Base-by-base conservation (phyloP, 225 moss, liverwort and hornwort genomes). In the Bryum argenteum region DNA sequence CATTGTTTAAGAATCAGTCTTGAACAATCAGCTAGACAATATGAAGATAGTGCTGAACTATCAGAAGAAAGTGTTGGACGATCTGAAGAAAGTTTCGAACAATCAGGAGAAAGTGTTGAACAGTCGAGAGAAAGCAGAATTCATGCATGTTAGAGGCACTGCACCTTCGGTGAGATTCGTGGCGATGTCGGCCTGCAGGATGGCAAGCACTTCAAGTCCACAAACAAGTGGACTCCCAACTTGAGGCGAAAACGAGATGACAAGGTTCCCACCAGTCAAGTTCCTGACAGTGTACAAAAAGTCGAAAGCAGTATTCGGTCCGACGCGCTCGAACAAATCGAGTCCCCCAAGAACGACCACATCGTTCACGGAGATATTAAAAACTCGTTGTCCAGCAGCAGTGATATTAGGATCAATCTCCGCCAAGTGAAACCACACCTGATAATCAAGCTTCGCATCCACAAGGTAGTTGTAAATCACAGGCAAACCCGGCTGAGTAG, bases 351-450 rank as follows among this genome's bases (percentile, higher is more conserved):
- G 72, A 15, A 82, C 77, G 16, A 77, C 61, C 21, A 63, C 37
- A 21, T 73, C 69, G 56, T 94, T 94, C 6, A 94, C 56, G 3
- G 83, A 55, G 44, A 94, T 69, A 37, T 80, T 84, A 69, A 98
- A 89, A n/a, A 98, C 87, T 43, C 97, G 86, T 66, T 87, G 88
- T 58, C 88, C 92, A 24, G 78, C 72, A 9, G 82, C 83, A 17
- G 84, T 88, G 0, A 94, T 66, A 21, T 54, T 84, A 2, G 83
- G 74, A 66, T 88, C 94, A 14, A 98, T 91, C 80, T 98, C 97
- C 41, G 97, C 94, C 51, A 98, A 88, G 75, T 98, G 97, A 22
- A 98, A 80, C 92, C 94, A 94, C 53, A 98, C 75, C 79, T 91
- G 89, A 53, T 98, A 98, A 56, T 98, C 97, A 57, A 91, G 84